Base-by-base conservation (phyloP, 1,284 basidiomycete genomes). In the Chalciporus sp. region DNA sequence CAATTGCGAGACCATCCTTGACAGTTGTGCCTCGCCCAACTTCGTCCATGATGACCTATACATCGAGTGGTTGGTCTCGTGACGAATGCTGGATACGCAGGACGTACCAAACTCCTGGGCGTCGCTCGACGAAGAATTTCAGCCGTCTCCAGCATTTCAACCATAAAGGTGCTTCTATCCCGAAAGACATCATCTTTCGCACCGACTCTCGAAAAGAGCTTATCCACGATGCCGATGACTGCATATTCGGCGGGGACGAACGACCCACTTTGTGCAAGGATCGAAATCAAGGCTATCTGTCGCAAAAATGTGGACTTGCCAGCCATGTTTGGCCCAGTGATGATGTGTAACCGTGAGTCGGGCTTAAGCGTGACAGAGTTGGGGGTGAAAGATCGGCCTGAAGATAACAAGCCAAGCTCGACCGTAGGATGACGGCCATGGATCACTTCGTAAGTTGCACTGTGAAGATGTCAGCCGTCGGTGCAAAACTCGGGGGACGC, bases 251-350 rank as follows among this genome's bases (percentile, higher is more conserved):
- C 95, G 1, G 97, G 97, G 0, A 99, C 94, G 70, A 92, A 99
- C 7, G 88, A 91, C 2, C 96, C 96, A 7, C 85, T 84, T 71
- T 99, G 96, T 0, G 95, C 96, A 2, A 99, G 79, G 55, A 99
- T 90, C 8, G 89, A 79, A 49, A 98, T 90, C 26, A 99, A 78
- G 4, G 96, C 97, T 0, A 86, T 92, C 69, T 98, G 95, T 14
- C 96, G 90, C 17, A 99, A 80, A 29, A 93, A 81, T 0, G 96
- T 98, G 1, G 92, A 95, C 72, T 99, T 98, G 47, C 93, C 84
- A 41, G 92, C 93, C 94, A 98, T 98, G 66, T 98, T 98, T 0
- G 96, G 96, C 0, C 96, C 96, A 1, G 95, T 98, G 61, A 98
- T 90, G 47, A 97, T 67, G 55, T 85, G 88, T 4, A 98, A 65